phyloP scores from a whole-genome alignment of 2,329 filamentous ascomycete species.

The Sclerotinia minor region DNA sequence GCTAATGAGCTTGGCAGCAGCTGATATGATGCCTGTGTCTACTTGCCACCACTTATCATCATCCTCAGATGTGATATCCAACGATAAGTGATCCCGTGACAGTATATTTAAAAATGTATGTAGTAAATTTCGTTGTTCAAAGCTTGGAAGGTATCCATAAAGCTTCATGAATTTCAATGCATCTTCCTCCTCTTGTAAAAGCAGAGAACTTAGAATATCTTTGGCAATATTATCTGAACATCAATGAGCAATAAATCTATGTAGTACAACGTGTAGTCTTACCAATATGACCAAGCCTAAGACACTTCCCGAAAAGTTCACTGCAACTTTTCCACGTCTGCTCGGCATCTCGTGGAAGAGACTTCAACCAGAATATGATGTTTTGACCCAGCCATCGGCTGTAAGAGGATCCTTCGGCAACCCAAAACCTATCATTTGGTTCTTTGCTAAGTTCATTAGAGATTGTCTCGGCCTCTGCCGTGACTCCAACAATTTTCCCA shows the following conservation, averaged over 20 bases:
- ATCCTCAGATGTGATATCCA: conserved; percentile 34
- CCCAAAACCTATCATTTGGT: conserved; percentile 37
- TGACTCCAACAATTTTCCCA: conserved; percentile 57
- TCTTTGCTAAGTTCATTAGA: conserved; percentile 39
- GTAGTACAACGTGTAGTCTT: conserved; percentile 7
- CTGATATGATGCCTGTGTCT: conserved; percentile 49
- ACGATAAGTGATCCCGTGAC: conserved; percentile 36
- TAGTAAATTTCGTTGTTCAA: conserved; percentile 40
- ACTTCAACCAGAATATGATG: conserved; percentile 36
- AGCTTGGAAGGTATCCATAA: conserved; percentile 33
- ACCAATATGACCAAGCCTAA: conserved; percentile 41
- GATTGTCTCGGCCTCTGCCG: conserved; percentile 55
- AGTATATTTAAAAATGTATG: conserved; percentile 36
- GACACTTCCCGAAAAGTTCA: conserved; percentile 38
- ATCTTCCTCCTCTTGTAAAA: conserved; percentile 32
- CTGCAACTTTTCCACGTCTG: conserved; percentile 36
- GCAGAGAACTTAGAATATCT: conserved; percentile 33
- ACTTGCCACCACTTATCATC: conserved; percentile 39
- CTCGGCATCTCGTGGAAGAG: conserved; percentile 29
- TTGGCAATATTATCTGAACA: conserved; percentile 36
- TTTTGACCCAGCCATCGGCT: conserved; percentile 40
- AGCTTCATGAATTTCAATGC: conserved; percentile 34
- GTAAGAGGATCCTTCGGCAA: conserved; percentile 38
- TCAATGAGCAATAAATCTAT: conserved; percentile 24
- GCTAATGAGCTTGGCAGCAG: conserved; percentile 58